Evolutionary conservation across 768 basidiomycete genomes (phyloP), one percentile per base, ranked within the genome.

Genomic region (Lanmaoa rubissima): DNA sequence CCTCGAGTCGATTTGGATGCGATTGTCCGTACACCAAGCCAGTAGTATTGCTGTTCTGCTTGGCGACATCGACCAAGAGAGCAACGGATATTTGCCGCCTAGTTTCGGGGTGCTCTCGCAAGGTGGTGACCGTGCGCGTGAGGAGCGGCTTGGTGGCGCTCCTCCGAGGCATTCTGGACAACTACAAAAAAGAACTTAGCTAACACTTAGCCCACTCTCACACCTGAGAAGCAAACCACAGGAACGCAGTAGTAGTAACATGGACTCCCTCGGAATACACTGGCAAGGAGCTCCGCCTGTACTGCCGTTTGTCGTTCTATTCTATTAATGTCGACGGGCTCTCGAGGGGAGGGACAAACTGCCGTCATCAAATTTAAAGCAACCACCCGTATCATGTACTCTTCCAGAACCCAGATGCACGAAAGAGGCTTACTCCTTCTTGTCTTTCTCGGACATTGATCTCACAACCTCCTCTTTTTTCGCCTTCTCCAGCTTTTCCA

Each of bases 1-100:
- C 41, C 76, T 69, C 12, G 74, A 52, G 68, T 84, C 82, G 51
- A 86, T 78, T 56, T 66, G 66, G 44, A 85, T 64, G 43, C 65
- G 69, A 60, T 80, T 78, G 24, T 74, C 65, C 31, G 66, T 49
- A 59, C 83, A 84, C 85, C 85, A 86, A 42, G 67, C 64, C 6
- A 82, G 60, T 17, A 85, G 65, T 42, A 52, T 34, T 28, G 50
- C 12, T 40, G 53, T 48, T 40, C 19, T 63, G 43, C 53, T 50
- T 35, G 62, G 56, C 36, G 66, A 59, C 67, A 73, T 71, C 35
- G 42, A 34, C 38, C 41, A 26, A 46, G 24, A 44, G 36, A 36
- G 10, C 26, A 5, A 16, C 43, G 41, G 57, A 57, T 31, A 53
- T 16, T 49, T 10, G 34, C 45, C 42, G 48, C 12, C 51, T 49